Evolutionary conservation across 352 stramenopile species (phyloP).

Genomic region (Phytophthora citricola): DNA sequence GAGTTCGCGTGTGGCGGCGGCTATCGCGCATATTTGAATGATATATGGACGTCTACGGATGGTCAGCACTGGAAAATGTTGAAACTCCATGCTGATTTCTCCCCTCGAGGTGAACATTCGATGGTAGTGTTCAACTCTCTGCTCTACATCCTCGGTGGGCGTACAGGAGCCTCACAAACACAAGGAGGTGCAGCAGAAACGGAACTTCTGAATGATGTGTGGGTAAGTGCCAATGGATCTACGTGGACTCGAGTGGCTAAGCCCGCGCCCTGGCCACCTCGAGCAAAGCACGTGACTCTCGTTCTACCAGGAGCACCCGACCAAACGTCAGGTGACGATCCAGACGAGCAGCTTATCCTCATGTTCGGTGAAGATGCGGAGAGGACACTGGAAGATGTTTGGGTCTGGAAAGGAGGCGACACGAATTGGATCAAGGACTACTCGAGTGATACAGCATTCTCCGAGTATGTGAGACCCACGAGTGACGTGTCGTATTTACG

Average conservation of each 20-base stretch:
- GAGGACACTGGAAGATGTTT: slow-evolving; percentile 64
- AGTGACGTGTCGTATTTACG: slow-evolving; percentile 59
- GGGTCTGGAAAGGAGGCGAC: slow-evolving; percentile 56
- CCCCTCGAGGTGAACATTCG: slow-evolving; percentile 67
- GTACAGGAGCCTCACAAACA: slow-evolving; percentile 40
- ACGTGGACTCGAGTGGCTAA: slow-evolving; percentile 45
- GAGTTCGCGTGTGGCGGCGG: slow-evolving; percentile 72
- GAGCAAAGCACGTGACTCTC: slow-evolving; percentile 62
- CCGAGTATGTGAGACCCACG: slow-evolving; percentile 52
- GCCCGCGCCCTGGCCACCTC: slow-evolving; percentile 52
- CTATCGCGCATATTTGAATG: slow-evolving; percentile 73
- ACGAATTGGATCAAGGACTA: slow-evolving; percentile 61
- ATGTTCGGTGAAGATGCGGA: slow-evolving; percentile 75
- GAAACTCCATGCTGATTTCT: slow-evolving; percentile 48
- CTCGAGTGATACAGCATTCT: slow-evolving; percentile 31
- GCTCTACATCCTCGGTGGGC: slow-evolving; percentile 68
- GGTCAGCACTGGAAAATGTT: slow-evolving; percentile 66
- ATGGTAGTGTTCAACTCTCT: slow-evolving; percentile 67
- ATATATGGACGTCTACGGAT: slow-evolving; percentile 75
- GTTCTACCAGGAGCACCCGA: slow-evolving; percentile 49
- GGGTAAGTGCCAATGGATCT: slow-evolving; percentile 56
- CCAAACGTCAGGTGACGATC: slow-evolving; percentile 48
- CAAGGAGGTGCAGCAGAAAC: slow-evolving; percentile 21
- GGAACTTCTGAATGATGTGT: slow-evolving; percentile 74
- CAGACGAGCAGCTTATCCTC: slow-evolving; percentile 59